Percentiles rank a stretch among this genome's conserved stretches.
Evolutionary conservation across 805 yeast species (phyloP).

Genomic region (Metschnikowia borealis): DNA sequence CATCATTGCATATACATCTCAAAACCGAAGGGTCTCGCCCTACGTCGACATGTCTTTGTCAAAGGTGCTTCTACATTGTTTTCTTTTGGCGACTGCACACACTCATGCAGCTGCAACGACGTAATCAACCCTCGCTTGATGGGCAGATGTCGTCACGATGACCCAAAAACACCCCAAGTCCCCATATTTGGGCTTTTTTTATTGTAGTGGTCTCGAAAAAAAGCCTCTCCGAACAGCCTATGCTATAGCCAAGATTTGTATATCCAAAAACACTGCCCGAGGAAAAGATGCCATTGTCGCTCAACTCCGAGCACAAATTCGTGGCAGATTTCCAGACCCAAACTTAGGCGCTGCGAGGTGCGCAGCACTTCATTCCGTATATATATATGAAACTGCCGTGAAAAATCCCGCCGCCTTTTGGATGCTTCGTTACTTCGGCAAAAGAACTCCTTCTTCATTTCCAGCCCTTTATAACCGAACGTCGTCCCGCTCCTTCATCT

Average conservation of each 20-base stretch:
- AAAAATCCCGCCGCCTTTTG: not conserved
- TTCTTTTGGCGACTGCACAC: constrained; percentile 2
- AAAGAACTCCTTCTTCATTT: not conserved
- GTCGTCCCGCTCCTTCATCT: not conserved
- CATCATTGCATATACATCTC: not conserved
- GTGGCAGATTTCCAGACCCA: not conserved
- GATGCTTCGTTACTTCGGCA: constrained; percentile 1
- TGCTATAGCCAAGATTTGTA: too few relatives aligned
- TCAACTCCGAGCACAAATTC: not conserved
- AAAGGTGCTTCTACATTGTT: not conserved
- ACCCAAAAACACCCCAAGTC: not conserved
- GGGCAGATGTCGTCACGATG: not conserved
- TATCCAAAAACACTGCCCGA: not conserved
- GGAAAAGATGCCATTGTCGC: not conserved
- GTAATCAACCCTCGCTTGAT: constrained; percentile 10
- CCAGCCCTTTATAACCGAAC: not conserved
- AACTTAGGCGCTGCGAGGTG: constrained; percentile 2
- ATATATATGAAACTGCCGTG: constrained; percentile 2
- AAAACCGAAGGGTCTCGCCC: not conserved
- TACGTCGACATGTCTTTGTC: not conserved
- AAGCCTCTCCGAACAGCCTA: not conserved
- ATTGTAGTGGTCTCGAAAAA: not conserved
- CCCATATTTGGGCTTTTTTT: not conserved
- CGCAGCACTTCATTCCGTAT: constrained; percentile 1
- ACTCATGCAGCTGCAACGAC: constrained; percentile 16